Evolutionary conservation across 2,329 filamentous ascomycete genomes (phyloP).

Genomic region (Emergomyces orientalis): DNA sequence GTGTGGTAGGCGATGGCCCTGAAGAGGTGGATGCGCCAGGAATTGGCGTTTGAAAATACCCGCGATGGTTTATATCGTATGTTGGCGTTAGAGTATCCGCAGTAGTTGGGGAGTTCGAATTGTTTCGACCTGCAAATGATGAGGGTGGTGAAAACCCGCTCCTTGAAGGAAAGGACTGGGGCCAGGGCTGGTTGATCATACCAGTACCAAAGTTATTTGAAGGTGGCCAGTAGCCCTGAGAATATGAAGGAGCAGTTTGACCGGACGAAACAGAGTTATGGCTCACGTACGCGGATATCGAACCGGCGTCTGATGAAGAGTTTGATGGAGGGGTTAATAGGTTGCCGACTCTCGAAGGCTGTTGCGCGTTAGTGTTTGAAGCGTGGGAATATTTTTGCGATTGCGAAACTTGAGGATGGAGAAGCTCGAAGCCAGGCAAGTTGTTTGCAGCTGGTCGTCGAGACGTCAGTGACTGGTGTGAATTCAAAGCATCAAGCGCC

Average conservation of each 20-base stretch:
- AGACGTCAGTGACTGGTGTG: conserved; percentile 58
- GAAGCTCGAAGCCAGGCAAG: conserved; percentile 60
- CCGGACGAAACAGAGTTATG: conserved; percentile 16
- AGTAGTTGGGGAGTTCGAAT: conserved; percentile 50
- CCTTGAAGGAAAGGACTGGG: conserved; percentile 36
- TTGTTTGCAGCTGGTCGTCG: conserved; percentile 60
- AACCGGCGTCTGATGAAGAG: conserved; percentile 40
- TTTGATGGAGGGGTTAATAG: conserved; percentile 55
- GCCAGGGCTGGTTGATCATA: conserved; percentile 40
- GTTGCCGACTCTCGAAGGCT: conserved; percentile 49
- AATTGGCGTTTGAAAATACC: conserved; percentile 52
- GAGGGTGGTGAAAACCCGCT: conserved; percentile 51
- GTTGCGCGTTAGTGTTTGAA: conserved; percentile 34
- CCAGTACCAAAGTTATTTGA: conserved; percentile 45
- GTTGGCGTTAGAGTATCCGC: conserved; percentile 57
- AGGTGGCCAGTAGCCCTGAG: conserved; percentile 50
- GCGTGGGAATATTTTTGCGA: conserved; percentile 43
- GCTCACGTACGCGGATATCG: conserved; percentile 43
- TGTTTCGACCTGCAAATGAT: conserved; percentile 39
- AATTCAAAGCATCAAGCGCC: conserved; percentile 51
- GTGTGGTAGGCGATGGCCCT: conserved; percentile 17
- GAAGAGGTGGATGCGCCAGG: conserved; percentile 46
- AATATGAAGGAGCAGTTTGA: conserved; percentile 39
- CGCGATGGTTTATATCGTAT: conserved; percentile 55
- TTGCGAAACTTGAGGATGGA: conserved; percentile 48